phyloP scores from a whole-genome alignment of 257 asterid genomes.

The Mitragyna speciosa region DNA sequence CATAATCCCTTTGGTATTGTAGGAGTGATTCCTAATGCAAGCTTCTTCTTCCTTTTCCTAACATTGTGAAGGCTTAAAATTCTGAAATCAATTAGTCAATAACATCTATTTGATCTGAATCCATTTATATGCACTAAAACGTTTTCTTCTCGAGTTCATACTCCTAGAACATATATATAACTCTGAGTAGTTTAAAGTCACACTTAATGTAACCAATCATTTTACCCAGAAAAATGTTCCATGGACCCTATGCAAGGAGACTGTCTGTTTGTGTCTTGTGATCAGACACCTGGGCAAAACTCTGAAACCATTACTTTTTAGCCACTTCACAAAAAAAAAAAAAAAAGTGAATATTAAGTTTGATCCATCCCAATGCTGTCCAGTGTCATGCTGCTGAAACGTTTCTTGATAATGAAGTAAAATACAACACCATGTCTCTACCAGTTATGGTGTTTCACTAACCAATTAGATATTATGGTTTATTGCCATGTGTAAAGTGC shows the following conservation, averaged over 20 bases:
- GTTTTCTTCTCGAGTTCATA: too few species aligned
- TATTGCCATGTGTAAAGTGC: too few species aligned
- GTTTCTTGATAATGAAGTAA: too few species aligned
- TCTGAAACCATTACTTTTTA: neutral
- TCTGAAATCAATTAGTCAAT: neutral
- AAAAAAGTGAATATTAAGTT: neutral
- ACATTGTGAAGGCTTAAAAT: neutral
- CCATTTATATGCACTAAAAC: neutral
- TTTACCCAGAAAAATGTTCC: too few species aligned
- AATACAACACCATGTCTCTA: too few species aligned
- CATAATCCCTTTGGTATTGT: neutral
- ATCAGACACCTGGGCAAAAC: too few species aligned
- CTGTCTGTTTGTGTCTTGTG: too few species aligned
- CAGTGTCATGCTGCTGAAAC: neutral
- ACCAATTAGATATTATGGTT: too few species aligned
- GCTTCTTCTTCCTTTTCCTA: neutral
- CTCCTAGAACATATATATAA: neutral
- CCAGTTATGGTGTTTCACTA: too few species aligned
- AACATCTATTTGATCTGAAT: neutral
- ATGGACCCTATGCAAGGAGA: too few species aligned
- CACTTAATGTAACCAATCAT: too few species aligned
- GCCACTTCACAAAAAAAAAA: neutral
- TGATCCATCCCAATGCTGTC: neutral
- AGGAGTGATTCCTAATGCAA: neutral
- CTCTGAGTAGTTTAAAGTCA: neutral